Evolutionary conservation across 768 basidiomycete genomes (phyloP).

Genomic region (Sporobolomyces pararoseus): DNA sequence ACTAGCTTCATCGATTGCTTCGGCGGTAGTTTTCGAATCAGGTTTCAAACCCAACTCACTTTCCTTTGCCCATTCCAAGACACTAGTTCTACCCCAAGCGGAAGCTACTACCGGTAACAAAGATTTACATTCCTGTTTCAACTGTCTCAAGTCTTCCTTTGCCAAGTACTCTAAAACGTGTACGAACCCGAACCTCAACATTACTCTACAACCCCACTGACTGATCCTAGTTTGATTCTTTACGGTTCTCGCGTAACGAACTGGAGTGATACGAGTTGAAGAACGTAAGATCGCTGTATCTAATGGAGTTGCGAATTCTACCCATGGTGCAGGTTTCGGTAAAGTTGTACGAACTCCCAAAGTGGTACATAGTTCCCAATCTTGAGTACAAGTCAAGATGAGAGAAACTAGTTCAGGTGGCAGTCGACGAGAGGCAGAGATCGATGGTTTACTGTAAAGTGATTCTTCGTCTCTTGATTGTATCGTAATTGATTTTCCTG

Average conservation of each 20-base stretch:
- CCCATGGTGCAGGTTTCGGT: slow-evolving; percentile 65
- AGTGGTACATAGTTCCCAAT: slow-evolving; percentile 79
- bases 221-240: slow-evolving; percentile 58
- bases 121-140: slow-evolving; percentile 17
- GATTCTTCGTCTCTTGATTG: too few species aligned
- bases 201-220: slow-evolving; percentile 63
- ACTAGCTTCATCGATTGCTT: slow-evolving; percentile 75
- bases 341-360: slow-evolving; percentile 70
- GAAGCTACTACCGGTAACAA: slow-evolving; percentile 74
- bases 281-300: slow-evolving; percentile 65
- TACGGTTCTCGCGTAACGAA: slow-evolving; percentile 59
- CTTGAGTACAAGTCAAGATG: slow-evolving; percentile 45
- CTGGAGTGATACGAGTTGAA: slow-evolving; percentile 59
- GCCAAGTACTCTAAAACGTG: slow-evolving; percentile 66
- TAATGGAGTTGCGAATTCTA: slow-evolving; percentile 59
- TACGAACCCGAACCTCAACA: slow-evolving; percentile 70
- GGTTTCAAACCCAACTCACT: slow-evolving; percentile 57
- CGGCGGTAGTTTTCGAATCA: slow-evolving; percentile 53
- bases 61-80: slow-evolving; percentile 79
- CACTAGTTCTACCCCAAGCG: slow-evolving; percentile 64
- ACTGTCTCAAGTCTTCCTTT: slow-evolving; percentile 54
- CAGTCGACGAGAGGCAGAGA: slow-evolving; percentile 25
- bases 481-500: too few species aligned
- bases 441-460: too few species aligned
- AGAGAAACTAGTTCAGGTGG: slow-evolving; percentile 40